Percentiles rank a stretch among this genome's conserved stretches.
Conservation (phyloP, 2,329 filamentous ascomycete genomes). For the Colletotrichum sojae region DNA sequence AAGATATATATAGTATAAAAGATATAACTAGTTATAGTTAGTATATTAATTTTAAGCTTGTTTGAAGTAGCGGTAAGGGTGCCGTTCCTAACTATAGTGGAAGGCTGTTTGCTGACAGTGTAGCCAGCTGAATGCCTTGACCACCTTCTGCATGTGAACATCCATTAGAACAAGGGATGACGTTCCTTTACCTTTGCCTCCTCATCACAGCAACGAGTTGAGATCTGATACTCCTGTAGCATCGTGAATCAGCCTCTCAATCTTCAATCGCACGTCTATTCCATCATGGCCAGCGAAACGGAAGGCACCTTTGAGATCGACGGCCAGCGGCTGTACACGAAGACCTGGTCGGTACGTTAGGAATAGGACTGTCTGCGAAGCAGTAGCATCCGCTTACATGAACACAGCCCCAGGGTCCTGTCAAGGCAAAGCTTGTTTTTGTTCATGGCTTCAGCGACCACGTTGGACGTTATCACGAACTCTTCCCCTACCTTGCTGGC, state of each 20-base stretch:
- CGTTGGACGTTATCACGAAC: slow-evolving; percentile 79
- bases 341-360: slow-evolving; percentile 68
- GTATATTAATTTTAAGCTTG: no score
- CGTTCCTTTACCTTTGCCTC: no score
- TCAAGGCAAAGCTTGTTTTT: slow-evolving; percentile 82
- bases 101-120: not conserved
- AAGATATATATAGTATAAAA: not conserved
- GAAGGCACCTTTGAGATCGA: slow-evolving; percentile 66
- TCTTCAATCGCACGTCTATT: not conserved
- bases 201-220: no score
- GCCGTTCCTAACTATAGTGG: not conserved
- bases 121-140: no score
- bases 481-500: slow-evolving; percentile 79
- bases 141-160: no score
- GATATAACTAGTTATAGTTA: no score
- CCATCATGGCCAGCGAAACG: slow-evolving; percentile 55
- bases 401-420: slow-evolving; percentile 65
- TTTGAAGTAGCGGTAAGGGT: no score
- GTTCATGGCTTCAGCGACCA: slow-evolving; percentile 94
- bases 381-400: slow-evolving; percentile 7
- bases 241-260: not conserved
- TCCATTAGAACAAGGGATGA: no score
- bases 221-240: no score
- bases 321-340: slow-evolving; percentile 65
- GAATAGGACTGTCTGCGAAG: no score